Percentiles rank a stretch among this genome's conserved stretches.
Evolutionary conservation across 495 filamentous ascomycete species (phyloP).

Genomic region (Penicillium mononematosum): DNA sequence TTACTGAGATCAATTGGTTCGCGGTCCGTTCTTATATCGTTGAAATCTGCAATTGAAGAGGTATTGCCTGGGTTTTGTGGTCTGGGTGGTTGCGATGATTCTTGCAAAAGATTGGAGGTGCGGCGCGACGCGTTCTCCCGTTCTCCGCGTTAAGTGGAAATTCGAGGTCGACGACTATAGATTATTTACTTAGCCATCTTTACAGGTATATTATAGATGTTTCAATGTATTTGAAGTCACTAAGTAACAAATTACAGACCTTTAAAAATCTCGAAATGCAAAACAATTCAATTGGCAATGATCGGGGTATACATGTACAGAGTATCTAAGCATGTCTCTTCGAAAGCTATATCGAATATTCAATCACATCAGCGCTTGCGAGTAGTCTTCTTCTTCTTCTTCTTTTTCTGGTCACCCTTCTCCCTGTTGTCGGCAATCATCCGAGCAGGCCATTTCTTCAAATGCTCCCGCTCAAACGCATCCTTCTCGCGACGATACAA

Average conservation of each 20-base stretch:
- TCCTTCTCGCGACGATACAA: conserved; percentile 78
- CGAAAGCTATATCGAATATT: conserved; percentile 6
- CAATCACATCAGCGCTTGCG: conserved; percentile 43
- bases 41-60: not conserved
- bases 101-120: conserved; percentile 10
- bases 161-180: not conserved
- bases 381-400: conserved; percentile 53
- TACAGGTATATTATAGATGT: not conserved
- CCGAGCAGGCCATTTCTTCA: conserved; percentile 57
- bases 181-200: not conserved
- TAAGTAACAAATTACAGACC: not conserved
- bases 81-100: conserved; percentile 7
- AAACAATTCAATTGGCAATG: conserved; percentile 20
- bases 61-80: not conserved
- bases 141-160: conserved; percentile 36
- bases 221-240: not conserved
- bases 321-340: conserved; percentile 11
- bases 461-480: conserved; percentile 77
- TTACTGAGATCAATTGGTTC: not conserved
- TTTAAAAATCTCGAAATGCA: not conserved
- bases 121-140: conserved; percentile 37
- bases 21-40: not conserved
- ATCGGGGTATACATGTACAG: conserved; percentile 16
- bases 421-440: conserved; percentile 40
- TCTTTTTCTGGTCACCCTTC: conserved; percentile 47